These are phyloP conservation scores for Arabidopsis hybrid DNA, from an alignment of 441 rosid genomes.

Conservation along the genomic window DNA sequence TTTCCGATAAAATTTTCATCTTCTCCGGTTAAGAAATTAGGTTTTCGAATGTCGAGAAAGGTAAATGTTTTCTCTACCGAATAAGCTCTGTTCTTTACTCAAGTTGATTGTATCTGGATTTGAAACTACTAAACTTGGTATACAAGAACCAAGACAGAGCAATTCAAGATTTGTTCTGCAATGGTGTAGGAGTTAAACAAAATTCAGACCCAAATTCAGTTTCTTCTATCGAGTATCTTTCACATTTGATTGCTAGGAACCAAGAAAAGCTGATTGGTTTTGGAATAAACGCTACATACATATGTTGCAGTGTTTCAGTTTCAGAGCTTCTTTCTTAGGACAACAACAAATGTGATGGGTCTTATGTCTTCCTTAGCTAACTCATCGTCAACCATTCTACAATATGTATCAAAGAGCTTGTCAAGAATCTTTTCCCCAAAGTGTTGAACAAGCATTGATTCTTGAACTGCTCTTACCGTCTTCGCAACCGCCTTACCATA, in stretches of 20 bases:
- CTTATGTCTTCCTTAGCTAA: conserved; percentile 61
- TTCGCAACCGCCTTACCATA: conserved; percentile 68
- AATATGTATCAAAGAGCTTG: conserved; percentile 62
- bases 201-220: neutral
- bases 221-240: neutral
- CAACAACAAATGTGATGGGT: conserved; percentile 65
- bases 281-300: neutral
- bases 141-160: neutral
- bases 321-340: conserved; percentile 64
- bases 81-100: neutral
- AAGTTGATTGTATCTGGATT: neutral
- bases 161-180: neutral
- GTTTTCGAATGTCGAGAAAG: neutral
- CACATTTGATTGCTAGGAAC: neutral
- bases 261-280: neutral
- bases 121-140: neutral
- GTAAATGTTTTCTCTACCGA: neutral
- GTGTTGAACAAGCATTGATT: conserved; percentile 67
- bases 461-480: conserved; percentile 86
- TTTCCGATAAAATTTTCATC: neutral
- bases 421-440: conserved; percentile 75
- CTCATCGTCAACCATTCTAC: conserved; percentile 63
- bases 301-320: conserved; percentile 2
- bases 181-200: neutral
- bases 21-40: conserved; percentile 7